Conservation (phyloP, 1,284 basidiomycete genomes). For the Schizophyllum amplum region DNA sequence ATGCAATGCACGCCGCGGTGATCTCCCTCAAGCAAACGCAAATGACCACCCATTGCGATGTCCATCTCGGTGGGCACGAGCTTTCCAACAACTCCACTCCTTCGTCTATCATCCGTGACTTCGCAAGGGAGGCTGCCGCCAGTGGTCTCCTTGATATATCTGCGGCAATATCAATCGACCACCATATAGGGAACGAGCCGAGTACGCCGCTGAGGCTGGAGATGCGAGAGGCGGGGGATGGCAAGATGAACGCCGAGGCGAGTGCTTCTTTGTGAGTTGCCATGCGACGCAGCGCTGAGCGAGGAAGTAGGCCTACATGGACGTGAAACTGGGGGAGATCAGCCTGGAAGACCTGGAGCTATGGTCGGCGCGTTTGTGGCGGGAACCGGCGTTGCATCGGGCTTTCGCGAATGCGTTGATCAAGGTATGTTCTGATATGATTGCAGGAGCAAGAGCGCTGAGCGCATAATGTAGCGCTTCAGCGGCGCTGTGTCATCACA, state of each 20-base stretch:
- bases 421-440: slow-evolving; percentile 34
- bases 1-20: slow-evolving; percentile 48
- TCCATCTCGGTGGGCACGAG: not conserved
- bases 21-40: slow-evolving; percentile 18
- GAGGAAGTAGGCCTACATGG: slow-evolving; percentile 44
- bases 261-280: no score
- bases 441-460: no score
- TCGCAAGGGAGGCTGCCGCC: slow-evolving; percentile 49
- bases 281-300: not conserved
- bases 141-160: slow-evolving; percentile 48
- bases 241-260: no score
- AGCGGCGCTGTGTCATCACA: slow-evolving; percentile 35
- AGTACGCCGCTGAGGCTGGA: no score
- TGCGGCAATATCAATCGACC: slow-evolving; percentile 42
- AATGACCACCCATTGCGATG: slow-evolving; percentile 20
- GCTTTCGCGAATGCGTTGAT: slow-evolving; percentile 47
- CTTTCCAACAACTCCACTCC: slow-evolving; percentile 20
- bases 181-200: no score
- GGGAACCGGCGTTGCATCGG: slow-evolving; percentile 51
- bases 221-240: no score
- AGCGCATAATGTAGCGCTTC: slow-evolving; percentile 38
- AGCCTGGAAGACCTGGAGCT: slow-evolving; percentile 38
- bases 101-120: slow-evolving; percentile 45
- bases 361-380: slow-evolving; percentile 50
- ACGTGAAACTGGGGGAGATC: slow-evolving; percentile 51